Base-by-base conservation (phyloP, 2,329 filamentous ascomycete genomes). In the Pezicula radicicola region DNA sequence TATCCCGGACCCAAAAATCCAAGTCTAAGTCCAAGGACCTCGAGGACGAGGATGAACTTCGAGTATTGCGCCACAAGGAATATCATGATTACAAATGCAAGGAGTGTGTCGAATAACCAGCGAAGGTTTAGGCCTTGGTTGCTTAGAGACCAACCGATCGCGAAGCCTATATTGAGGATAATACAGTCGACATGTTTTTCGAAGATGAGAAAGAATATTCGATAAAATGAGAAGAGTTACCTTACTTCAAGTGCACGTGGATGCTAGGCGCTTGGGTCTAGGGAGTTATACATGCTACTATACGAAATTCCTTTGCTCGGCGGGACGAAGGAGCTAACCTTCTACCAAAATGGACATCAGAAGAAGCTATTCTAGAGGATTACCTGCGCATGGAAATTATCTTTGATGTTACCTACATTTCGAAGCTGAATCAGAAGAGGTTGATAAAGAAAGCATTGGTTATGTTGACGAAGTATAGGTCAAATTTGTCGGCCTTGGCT, bases 171-270 rank as follows among this genome's bases (percentile, higher is more conserved):
- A 68, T 71, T 15, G 65, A 75, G 4, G 81, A 78, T 2, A 73
- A 77, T 48, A 72, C 74, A 1, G 76, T 77, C 45, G 72, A 82
- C 25, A 72, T 80, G 48, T 72, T 89, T n/a, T 69, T 72, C 10
- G 87, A 94, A 63, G 87, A 91, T 50, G 77, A 88, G n/a, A 92
- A 92, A 58, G 91, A 97, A 60, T 99, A 97, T 63, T 79, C 99
- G 2, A 73, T 99, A 61, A 96, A 94, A 66, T 97, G 92, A 89
- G 84, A 88, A 42, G 76, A 77, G 0, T 78, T 82, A 51, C 96
- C 93, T 0, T 94, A 97, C 63, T 87, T 85, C 56, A 86, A 89
- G 58, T 90, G 89, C 49, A 78, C 76, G 7, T 99, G 95, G 94
- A 88, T 91, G 78, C 84, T 91, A 10, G 94, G 93, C 12, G 79